Conservation (phyloP, 2,329 filamentous ascomycete species). For the Lecanoromycetidae sp. region DNA sequence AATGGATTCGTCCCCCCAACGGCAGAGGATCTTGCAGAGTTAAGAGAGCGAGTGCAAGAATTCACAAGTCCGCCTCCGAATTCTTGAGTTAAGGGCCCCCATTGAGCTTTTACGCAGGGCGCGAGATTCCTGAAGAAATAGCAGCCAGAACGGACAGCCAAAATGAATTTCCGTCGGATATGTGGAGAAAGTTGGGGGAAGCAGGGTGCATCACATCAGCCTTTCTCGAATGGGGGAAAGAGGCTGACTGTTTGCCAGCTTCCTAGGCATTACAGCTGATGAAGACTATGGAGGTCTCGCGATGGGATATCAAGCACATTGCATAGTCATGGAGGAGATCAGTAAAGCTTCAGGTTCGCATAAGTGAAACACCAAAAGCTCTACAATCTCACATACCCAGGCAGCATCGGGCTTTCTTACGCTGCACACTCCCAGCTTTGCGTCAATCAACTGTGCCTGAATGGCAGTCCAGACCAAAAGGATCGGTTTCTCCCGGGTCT, state of each 20-base stretch:
- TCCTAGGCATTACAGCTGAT: constrained; percentile 86
- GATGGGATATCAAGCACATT: constrained; percentile 95
- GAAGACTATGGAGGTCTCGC: constrained; percentile 80
- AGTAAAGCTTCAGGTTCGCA: constrained; percentile 60
- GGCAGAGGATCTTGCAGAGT: constrained; percentile 61
- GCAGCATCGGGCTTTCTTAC: constrained; percentile 76
- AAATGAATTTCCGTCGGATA: constrained; percentile 78
- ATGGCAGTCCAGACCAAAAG: constrained; percentile 72
- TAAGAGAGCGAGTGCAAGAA: constrained; percentile 74
- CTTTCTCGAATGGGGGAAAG: neutral
- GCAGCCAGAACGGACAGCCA: constrained; percentile 69
- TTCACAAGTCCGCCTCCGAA: constrained; percentile 48
- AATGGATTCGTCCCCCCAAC: constrained; percentile 54
- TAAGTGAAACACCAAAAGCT: neutral
- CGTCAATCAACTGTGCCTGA: constrained; percentile 89
- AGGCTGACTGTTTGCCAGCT: constrained; percentile 32
- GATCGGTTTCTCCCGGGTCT: constrained; percentile 65
- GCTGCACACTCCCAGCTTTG: constrained; percentile 93
- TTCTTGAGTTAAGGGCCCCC: neutral
- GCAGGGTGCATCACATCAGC: constrained; percentile 43
- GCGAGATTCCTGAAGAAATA: constrained; percentile 75
- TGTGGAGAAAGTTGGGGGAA: constrained; percentile 90
- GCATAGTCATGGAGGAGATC: constrained; percentile 88
- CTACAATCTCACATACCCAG: constrained; percentile 19
- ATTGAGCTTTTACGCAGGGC: constrained; percentile 34